Base-by-base conservation (phyloP, 169 alveolate genomes). In the Cryptosporidium bovis region DNA sequence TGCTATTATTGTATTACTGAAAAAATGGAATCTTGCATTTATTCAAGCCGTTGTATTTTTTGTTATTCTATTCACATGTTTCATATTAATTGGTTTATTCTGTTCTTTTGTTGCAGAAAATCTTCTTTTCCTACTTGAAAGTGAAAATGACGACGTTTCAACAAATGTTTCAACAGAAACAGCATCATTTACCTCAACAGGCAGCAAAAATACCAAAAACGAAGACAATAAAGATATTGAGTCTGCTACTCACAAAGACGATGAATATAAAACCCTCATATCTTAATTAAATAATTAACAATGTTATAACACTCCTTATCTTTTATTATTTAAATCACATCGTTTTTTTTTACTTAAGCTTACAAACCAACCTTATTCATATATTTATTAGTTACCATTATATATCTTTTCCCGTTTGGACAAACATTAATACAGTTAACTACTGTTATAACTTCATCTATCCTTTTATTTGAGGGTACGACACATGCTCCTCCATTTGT, bases 401-500 rank as follows among this genome's bases (percentile, higher is more conserved):
- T 12, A 40, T 77, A 77, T 62, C 71, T 56, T 31, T 36, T 77
- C 4, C 87, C 87, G 24, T 77, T 77, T 77, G 87, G 87, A 62
- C 87, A 77, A 24, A 33, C 87, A 77, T 77, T 56, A 29, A 77
- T 24, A 62, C 87, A 77, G 12, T 56, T 40, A 36, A 77, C 50
- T 16, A 58, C 12, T 5, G 64, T 60, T 18, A 60, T 34, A 24
- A 44, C 8, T 44, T 77, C 87, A 44, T 56, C 77, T 18, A 77
- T 46, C 29, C 87, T 77, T 18, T 56, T 24, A 34, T 77, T 71
- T 3, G 71, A 7, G 27, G 87, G 87, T 29, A 77, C 64, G 13
- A 53, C 34, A 46, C 87, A 77, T 2, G 87, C 87, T 12, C 87
- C 87, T 40, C 87, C 87, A 40, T 77, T 77, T 31, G 53, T 77